Base-by-base conservation (phyloP, 306 rosid genomes). In the Carpinus fangiana region DNA sequence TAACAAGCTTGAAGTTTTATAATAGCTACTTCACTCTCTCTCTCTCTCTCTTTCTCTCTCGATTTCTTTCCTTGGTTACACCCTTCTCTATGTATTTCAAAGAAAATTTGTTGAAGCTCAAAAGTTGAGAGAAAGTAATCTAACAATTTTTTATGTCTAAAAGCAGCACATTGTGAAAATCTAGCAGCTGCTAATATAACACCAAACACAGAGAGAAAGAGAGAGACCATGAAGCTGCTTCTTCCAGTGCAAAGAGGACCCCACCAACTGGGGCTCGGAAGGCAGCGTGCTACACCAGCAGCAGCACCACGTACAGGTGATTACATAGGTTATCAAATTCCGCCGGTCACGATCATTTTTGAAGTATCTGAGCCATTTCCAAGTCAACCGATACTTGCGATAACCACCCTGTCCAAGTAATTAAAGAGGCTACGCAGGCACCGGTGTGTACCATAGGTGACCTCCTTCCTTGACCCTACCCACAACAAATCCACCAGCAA, bases 401-500 rank as follows among this genome's bases (percentile, higher is more conserved):
- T 96, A 92, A 71, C 97, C 96, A 72, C 93, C 97, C 74, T 92
- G 97, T 70, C 97, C 96, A 16, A 90, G 90, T 76, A 90, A n/a
- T n/a, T n/a, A n/a, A 85, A 72, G 83, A 81, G 70, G 88, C 97
- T 82, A 92, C 83, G 87, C 97, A 92, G 57, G 97, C 86, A 75
- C 97, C 97, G 17, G 97, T 87, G 59, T 92, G 96, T 41, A 92
- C 97, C 96, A 92, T 92, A 57, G 97, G 96, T n/a, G n/a, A n/a
- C n/a, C n/a, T 23, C 97, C 97, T 87, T 92, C 96, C 81, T 90
- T n/a, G n/a, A n/a, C n/a, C n/a, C n/a, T 89, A 14, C 97, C 97
- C 82, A 92, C 93, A 77, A 84, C 88, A 85, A 90, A 87, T 56
- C 96, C 97, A 46, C 89, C 96, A 2, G 96, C 89, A 73, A 92